phyloP scores from a whole-genome alignment of 2,329 filamentous ascomycete species.

The Xylaria sp. region DNA sequence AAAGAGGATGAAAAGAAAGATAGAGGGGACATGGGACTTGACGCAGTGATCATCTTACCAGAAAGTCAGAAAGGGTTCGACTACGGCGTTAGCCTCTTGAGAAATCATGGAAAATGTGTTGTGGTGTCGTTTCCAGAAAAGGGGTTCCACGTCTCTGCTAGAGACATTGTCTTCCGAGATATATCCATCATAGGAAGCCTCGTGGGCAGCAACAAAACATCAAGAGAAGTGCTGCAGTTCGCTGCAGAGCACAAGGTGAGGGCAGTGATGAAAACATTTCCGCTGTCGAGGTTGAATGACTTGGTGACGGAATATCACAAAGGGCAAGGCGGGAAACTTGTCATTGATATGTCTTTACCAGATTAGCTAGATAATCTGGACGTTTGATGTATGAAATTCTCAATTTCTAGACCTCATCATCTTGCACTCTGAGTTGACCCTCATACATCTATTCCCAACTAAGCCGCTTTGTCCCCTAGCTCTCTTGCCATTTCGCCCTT shows the following conservation, averaged over 20 bases:
- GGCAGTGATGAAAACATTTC: conserved; percentile 52
- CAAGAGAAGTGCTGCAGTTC: conserved; percentile 55
- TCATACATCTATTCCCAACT: background rate
- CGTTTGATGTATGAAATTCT: conserved; percentile 35
- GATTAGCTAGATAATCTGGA: conserved; percentile 18
- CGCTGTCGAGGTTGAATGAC: conserved; percentile 53
- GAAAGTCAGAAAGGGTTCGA: conserved; percentile 60
- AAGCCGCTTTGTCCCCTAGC: conserved; percentile 43
- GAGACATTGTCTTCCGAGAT: conserved; percentile 58
- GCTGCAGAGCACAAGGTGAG: conserved; percentile 51
- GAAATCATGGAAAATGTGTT: conserved; percentile 58
- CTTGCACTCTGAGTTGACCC: background rate
- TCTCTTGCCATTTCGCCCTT: conserved; percentile 47
- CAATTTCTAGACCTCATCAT: background rate
- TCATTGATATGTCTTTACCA: conserved; percentile 52
- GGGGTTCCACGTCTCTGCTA: conserved; percentile 56
- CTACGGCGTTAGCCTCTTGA: conserved; percentile 57
- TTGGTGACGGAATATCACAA: conserved; percentile 58
- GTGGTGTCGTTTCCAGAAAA: conserved; percentile 59
- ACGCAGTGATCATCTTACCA: conserved; percentile 59
- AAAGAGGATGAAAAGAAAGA: conserved; percentile 50
- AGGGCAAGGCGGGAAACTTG: conserved; percentile 57
- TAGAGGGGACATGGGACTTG: conserved; percentile 56
- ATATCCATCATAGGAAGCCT: conserved; percentile 56
- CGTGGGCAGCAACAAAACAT: conserved; percentile 54